Evolutionary conservation across 2,329 filamentous ascomycete species (phyloP), one percentile per base, ranked within the genome.

Genomic region (Neonectria ditissima): DNA sequence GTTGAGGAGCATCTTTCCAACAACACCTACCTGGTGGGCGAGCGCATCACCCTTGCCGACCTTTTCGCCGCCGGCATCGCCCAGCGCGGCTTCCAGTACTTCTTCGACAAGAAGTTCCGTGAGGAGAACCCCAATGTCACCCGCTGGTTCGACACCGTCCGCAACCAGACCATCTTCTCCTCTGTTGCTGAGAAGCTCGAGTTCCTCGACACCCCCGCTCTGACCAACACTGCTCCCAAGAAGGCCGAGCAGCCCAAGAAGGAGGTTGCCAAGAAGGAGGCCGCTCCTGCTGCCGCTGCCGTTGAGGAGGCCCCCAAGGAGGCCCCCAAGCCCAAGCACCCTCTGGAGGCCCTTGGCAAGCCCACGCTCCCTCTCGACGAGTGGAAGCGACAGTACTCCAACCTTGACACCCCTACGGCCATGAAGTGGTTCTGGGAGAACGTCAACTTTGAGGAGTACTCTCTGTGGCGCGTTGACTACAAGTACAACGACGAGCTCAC

Each of bases 401-500:
- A 99, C 90, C 88, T 91, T 80, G 93, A 92, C 74, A 85, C 90
- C 69, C 45, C 69, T 16, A 90, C 86, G 69, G 93, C 95, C 75
- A 86, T 98, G 76, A 94, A 95, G 81, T 98, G 92, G 92, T 98
- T 99, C 91, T 99, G 95, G 95, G 90, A 97, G 85, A 93, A 97
- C 82, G 89, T 89, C 83, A 95, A 96, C 79, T 91, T 96, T 74
- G 91, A 94, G 71, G 96, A 99, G 84, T 99, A 96, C 89, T 97
- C 94, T 60, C 84, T 99, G 81, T 99, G 94, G 93, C 90, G 89
- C 81, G 85, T 94, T 75, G 91, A 94, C 83, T 99, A 97, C 91
- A 97, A 97, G 91, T 99, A 99, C 89, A 97, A 97, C 83, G 90
- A 97, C 66, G 96, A 99, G 90, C 89, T 99, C 73, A 97, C 93